Evolutionary conservation across 495 filamentous ascomycete genomes (phyloP).

Genomic region (Baudoinia panamericana): DNA sequence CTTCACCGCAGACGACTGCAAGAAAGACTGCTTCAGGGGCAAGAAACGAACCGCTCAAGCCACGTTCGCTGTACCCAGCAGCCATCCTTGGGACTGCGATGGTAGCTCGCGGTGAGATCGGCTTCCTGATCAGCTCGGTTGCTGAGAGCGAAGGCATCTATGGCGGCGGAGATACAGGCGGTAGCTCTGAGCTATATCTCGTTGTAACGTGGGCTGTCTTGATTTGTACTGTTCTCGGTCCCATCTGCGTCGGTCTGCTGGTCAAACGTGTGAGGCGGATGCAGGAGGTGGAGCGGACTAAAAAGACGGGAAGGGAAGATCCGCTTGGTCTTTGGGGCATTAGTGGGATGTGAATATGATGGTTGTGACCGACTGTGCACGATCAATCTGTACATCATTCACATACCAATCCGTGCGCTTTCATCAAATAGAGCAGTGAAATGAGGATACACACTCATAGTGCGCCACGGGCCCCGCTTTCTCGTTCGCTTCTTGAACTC

Average conservation of each 20-base stretch:
- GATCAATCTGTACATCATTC: no score
- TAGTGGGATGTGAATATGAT: no score
- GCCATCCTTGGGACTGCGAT: slow-evolving; percentile 50
- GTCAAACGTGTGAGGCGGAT: slow-evolving; percentile 36
- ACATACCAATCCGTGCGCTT: no score
- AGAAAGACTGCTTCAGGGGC: no score
- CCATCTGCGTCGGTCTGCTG: slow-evolving; percentile 51
- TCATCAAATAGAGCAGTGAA: no score
- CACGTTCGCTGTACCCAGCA: slow-evolving; percentile 46
- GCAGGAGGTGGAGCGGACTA: slow-evolving; percentile 6
- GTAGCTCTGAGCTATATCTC: slow-evolving; percentile 41
- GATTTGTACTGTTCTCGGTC: slow-evolving; percentile 61
- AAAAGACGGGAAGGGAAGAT: slow-evolving; percentile 18
- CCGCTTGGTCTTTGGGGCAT: slow-evolving; percentile 27
- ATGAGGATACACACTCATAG: no score
- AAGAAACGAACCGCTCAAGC: no score
- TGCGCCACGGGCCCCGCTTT: no score
- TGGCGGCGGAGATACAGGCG: slow-evolving; percentile 3
- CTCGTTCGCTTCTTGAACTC: no score
- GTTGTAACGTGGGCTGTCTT: slow-evolving; percentile 64
- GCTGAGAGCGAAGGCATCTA: slow-evolving; percentile 50
- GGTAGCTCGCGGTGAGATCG: slow-evolving; percentile 68
- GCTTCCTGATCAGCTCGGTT: slow-evolving; percentile 61
- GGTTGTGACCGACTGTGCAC: no score
- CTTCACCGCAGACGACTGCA: no score